Evolutionary conservation across 2,329 filamentous ascomycete genomes (phyloP).

Genomic region (Macrophomina phaseolina): DNA sequence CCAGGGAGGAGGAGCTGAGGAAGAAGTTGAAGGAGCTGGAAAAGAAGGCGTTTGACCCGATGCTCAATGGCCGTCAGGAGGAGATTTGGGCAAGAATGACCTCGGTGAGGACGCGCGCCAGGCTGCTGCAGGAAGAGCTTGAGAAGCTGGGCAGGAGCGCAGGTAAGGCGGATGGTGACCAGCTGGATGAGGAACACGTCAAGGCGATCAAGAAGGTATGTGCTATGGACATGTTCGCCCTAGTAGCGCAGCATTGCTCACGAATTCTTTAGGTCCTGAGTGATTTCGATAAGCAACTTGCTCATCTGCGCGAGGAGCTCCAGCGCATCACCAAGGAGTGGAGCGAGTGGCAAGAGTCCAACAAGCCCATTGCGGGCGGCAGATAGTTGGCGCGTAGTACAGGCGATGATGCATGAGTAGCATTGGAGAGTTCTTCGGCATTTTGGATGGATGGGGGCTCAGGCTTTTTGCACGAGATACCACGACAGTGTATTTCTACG

Average conservation of each 20-base stretch:
- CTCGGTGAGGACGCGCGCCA: constrained; percentile 73
- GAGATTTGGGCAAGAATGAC: constrained; percentile 86
- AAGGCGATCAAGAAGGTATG: constrained; percentile 75
- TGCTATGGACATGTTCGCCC: background rate
- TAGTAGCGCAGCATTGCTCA: constrained; percentile 29
- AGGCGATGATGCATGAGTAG: background rate
- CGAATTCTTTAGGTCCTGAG: constrained; percentile 67
- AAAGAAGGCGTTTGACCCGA: constrained; percentile 73
- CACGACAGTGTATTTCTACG: constrained; percentile 23
- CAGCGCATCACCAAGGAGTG: constrained; percentile 65
- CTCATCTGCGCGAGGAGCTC: constrained; percentile 73
- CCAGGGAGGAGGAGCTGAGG: constrained; percentile 78
- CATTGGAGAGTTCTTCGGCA: constrained; percentile 19
- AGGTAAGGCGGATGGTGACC: constrained; percentile 54
- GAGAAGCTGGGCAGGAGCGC: constrained; percentile 66
- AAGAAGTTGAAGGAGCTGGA: constrained; percentile 73
- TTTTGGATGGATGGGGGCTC: constrained; percentile 12
- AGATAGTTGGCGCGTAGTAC: constrained; percentile 9
- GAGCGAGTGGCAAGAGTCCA: constrained; percentile 56
- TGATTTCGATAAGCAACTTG: constrained; percentile 80
- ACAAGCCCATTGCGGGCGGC: constrained; percentile 12
- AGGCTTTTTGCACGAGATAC: constrained; percentile 23
- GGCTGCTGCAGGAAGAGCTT: constrained; percentile 74
- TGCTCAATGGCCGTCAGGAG: constrained; percentile 75
- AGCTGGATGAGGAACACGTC: constrained; percentile 72